These are phyloP conservation scores for Clitocybe nebularis DNA, from an alignment of 1,284 basidiomycete genomes.

Conservation along the genomic window DNA sequence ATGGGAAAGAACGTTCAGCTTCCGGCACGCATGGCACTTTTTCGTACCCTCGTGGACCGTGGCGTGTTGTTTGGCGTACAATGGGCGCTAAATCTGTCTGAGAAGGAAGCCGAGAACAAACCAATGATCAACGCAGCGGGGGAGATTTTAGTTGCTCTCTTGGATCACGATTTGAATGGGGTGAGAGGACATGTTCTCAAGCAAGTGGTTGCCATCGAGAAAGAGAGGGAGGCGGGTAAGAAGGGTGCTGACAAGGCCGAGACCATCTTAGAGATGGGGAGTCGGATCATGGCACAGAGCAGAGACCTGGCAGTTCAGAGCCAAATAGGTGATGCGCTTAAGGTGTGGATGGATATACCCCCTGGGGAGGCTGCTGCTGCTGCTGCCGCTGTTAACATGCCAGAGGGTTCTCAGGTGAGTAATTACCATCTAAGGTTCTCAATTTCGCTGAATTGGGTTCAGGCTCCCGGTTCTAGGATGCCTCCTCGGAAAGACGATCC, in stretches of 20 bases:
- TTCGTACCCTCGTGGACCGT: constrained; percentile 84
- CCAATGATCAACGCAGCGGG: constrained; percentile 77
- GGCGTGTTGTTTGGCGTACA: constrained; percentile 90
- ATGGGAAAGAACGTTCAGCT: constrained; percentile 98
- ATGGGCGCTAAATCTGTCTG: constrained; percentile 72
- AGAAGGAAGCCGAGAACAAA: constrained; percentile 42
- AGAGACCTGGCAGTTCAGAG: constrained; percentile 86
- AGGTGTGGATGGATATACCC: constrained; percentile 79
- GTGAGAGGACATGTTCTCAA: constrained; percentile 83
- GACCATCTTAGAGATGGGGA: constrained; percentile 75
- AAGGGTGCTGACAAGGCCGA: constrained; percentile 60
- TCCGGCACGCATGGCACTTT: constrained; percentile 82
- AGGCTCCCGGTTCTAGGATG: constrained; percentile 35
- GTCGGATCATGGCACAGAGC: constrained; percentile 74
- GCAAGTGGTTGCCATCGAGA: constrained; percentile 68
- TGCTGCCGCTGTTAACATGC: constrained; percentile 31
- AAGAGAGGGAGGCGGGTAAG: constrained; percentile 50
- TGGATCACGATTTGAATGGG: constrained; percentile 90
- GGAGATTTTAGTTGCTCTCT: constrained; percentile 81
- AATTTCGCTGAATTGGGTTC: constrained; percentile 12
- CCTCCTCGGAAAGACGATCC: constrained; percentile 73
- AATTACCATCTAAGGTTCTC: constrained; percentile 2
- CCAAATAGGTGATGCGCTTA: constrained; percentile 88
- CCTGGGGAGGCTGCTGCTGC: constrained; percentile 31
- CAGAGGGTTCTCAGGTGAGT: constrained; percentile 20